Conservation (phyloP, 2,329 filamentous ascomycete species). For the Pestalotiopsis sp. region DNA sequence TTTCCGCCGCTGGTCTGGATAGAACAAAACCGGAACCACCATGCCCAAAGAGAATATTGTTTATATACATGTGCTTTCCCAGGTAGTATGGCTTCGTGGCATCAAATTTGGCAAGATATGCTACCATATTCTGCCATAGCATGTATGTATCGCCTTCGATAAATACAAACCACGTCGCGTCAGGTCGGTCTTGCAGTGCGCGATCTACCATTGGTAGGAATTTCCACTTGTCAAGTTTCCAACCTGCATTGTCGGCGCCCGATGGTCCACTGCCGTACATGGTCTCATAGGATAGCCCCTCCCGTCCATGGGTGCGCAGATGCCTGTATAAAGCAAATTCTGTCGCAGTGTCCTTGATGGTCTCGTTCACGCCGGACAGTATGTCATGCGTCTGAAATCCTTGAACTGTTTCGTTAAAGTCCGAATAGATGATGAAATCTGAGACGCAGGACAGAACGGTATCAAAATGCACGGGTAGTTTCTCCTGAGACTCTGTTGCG, state of each 20-base stretch:
- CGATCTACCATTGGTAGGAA: conserved; percentile 57
- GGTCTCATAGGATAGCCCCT: conserved; percentile 31
- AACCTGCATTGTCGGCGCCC: conserved; percentile 43
- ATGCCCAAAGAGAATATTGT: conserved; percentile 51
- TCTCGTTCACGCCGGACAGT: conserved; percentile 44
- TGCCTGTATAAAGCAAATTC: conserved; percentile 57
- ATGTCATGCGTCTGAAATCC: conserved; percentile 54
- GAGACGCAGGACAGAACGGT: conserved; percentile 59
- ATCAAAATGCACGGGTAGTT: conserved; percentile 56
- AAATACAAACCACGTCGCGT: conserved; percentile 62
- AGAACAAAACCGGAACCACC: conserved; percentile 56
- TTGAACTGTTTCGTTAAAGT: conserved; percentile 54
- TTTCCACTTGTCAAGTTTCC: conserved; percentile 62
- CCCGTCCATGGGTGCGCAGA: conserved; percentile 43
- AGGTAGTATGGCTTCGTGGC: conserved; percentile 50
- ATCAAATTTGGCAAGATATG: conserved; percentile 55
- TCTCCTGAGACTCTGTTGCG: conserved; percentile 57
- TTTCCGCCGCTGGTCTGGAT: conserved; percentile 50
- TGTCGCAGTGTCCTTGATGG: conserved; percentile 39
- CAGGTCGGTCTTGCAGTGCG: conserved; percentile 39
- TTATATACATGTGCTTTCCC: conserved; percentile 55
- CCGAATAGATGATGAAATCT: conserved; percentile 60
- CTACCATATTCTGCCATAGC: conserved; percentile 53
- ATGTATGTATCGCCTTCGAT: conserved; percentile 62
- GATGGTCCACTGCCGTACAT: conserved; percentile 29